A percentile compares a stretch with the other conserved stretches of the same genome.
Conservation (phyloP, 257 asterid genomes). For the Forsythia suspensa region DNA sequence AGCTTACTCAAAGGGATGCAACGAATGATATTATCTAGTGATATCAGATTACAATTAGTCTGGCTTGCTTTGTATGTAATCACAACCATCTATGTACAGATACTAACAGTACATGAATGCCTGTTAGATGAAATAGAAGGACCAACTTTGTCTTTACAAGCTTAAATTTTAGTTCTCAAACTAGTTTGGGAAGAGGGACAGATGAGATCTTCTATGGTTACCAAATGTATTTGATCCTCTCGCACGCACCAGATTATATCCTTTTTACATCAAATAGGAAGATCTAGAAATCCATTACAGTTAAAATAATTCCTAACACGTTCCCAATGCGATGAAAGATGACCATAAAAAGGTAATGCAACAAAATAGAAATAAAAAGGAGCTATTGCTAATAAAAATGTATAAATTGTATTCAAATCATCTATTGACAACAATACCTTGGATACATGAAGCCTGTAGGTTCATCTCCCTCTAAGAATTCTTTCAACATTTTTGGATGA, state of each 20-base stretch:
- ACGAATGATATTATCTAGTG: background rate
- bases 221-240: background rate
- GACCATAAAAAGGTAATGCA: background rate
- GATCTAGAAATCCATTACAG: background rate
- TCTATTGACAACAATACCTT: slow-evolving; percentile 45
- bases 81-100: background rate
- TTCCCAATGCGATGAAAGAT: background rate
- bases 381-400: background rate
- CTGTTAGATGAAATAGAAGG: background rate
- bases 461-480: slow-evolving; percentile 73
- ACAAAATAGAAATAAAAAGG: background rate
- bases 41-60: background rate
- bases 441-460: slow-evolving; percentile 98
- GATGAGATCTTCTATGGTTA: background rate
- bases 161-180: background rate
- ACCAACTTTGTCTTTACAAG: background rate
- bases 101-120: background rate
- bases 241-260: background rate
- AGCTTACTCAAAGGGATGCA: background rate
- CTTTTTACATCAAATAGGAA: background rate
- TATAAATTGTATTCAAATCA: background rate
- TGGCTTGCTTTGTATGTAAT: background rate
- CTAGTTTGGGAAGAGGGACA: background rate
- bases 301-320: background rate
- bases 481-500: slow-evolving; percentile 96